Conservation (phyloP, 805 yeast genomes). For the Pichia membranifaciens region DNA sequence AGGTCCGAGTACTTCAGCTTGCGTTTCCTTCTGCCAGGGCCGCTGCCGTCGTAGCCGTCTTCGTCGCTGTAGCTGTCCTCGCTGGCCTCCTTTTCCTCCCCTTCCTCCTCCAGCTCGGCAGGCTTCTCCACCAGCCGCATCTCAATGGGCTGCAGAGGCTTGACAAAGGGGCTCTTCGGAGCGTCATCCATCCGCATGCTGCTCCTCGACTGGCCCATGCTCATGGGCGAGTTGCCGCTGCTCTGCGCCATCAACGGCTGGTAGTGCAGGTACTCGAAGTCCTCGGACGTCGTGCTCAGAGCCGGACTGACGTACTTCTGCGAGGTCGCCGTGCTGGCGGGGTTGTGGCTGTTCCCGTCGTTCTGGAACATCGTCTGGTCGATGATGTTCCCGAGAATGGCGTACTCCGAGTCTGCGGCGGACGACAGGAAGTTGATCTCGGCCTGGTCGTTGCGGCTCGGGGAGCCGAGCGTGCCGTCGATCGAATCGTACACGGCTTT, state of each 20-base stretch:
- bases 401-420: constrained; percentile 70
- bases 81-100: not conserved
- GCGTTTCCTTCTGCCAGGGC: not conserved
- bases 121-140: not conserved
- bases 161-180: constrained; percentile 6
- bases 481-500: not conserved
- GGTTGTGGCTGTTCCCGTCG: constrained; percentile 3
- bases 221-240: constrained; percentile 4
- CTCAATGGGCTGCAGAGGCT: constrained; percentile 10
- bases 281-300: constrained; percentile 33
- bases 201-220: no score
- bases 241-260: constrained; percentile 22
- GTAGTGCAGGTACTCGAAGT: constrained; percentile 21
- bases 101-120: not conserved
- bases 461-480: not conserved
- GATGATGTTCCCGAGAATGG: constrained; percentile 60
- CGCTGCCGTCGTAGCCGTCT: not conserved
- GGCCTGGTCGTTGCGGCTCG: not conserved
- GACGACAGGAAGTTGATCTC: constrained; percentile 49
- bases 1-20: constrained; percentile 5
- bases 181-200: not conserved
- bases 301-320: constrained; percentile 26
- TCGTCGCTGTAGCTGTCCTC: not conserved
- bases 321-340: constrained; percentile 8
- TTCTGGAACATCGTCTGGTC: constrained; percentile 37